A percentile compares a stretch with the other conserved stretches of the same genome.
These are phyloP conservation scores for Coriaria nepalensis DNA, from an alignment of 306 rosid species.

Conservation along the genomic window DNA sequence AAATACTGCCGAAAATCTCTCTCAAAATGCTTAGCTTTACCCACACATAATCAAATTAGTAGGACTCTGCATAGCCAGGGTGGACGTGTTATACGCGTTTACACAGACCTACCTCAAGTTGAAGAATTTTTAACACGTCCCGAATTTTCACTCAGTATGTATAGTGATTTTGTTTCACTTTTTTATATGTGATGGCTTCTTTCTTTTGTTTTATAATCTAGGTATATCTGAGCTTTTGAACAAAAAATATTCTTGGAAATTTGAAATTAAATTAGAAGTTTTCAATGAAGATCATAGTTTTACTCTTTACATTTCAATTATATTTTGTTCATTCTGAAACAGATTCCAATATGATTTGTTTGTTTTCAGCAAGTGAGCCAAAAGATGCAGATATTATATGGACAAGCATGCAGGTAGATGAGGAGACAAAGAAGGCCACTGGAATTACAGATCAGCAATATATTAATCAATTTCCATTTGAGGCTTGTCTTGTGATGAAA, in stretches of 20 bases:
- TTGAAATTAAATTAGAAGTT: too few species aligned
- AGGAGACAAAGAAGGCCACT: conserved; percentile 59
- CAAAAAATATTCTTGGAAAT: too few species aligned
- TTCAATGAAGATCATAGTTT: too few species aligned
- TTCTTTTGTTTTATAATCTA: too few species aligned
- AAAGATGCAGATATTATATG: conserved; percentile 87
- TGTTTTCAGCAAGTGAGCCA: conserved; percentile 57
- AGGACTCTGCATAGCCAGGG: conserved; percentile 20
- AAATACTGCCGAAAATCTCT: conserved; percentile 37
- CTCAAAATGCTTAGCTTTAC: conserved; percentile 17
- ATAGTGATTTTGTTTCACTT: too few species aligned
- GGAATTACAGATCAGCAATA: conserved; percentile 76
- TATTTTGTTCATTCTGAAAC: conserved; percentile 1
- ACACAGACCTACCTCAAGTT: conserved; percentile 77
- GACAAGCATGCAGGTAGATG: conserved; percentile 78
- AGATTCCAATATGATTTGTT: conserved; percentile 5
- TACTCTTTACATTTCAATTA: too few species aligned
- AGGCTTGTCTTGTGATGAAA: conserved; percentile 95
- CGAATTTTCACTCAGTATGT: conserved; percentile 63
- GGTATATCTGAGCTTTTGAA: too few species aligned
- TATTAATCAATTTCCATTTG: conserved; percentile 81
- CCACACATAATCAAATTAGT: conserved; percentile 19
- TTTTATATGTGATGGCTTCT: too few species aligned
- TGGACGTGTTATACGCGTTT: conserved; percentile 42
- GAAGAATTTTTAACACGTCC: conserved; percentile 73